A percentile compares a stretch with the other conserved stretches of the same genome.
These are phyloP conservation scores for Colletotrichum tabaci DNA, from an alignment of 2,329 filamentous ascomycete species.

Conservation along the genomic window DNA sequence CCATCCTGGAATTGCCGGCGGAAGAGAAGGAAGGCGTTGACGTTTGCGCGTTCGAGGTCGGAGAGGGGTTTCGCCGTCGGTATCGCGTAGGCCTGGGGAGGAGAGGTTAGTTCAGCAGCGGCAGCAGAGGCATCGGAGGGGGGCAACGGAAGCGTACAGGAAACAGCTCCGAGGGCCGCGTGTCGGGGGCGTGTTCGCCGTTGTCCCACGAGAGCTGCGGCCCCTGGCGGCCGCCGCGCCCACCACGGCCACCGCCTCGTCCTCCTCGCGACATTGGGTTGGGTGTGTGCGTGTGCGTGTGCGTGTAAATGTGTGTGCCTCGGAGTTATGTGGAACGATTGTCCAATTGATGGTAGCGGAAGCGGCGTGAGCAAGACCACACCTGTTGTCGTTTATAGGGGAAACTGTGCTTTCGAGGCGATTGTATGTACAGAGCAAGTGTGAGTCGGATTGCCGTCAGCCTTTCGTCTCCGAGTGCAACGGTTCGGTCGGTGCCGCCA, in stretches of 20 bases:
- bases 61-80: conserved; percentile 62
- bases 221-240: conserved; percentile 62
- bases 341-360: too few relatives aligned
- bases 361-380: too few relatives aligned
- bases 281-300: not conserved
- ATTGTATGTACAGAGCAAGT: not conserved
- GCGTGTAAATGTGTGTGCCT: not conserved
- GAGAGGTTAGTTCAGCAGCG: not conserved
- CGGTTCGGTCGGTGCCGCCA: not conserved
- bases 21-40: conserved; percentile 69
- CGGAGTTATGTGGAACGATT: not conserved
- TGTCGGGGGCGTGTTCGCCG: conserved; percentile 66
- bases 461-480: not conserved
- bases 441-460: conserved; percentile 3
- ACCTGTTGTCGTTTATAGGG: too few relatives aligned
- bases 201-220: conserved; percentile 68
- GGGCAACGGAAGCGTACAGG: conserved; percentile 58
- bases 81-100: conserved; percentile 63
- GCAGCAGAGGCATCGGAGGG: not conserved
- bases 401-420: too few relatives aligned
- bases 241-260: conserved; percentile 66
- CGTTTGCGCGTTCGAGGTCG: conserved; percentile 60
- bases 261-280: conserved; percentile 66
- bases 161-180: conserved; percentile 72
- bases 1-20: conserved; percentile 70